phyloP scores from a whole-genome alignment of 352 stramenopile species.

The Pythium rhizo-oryzae region DNA sequence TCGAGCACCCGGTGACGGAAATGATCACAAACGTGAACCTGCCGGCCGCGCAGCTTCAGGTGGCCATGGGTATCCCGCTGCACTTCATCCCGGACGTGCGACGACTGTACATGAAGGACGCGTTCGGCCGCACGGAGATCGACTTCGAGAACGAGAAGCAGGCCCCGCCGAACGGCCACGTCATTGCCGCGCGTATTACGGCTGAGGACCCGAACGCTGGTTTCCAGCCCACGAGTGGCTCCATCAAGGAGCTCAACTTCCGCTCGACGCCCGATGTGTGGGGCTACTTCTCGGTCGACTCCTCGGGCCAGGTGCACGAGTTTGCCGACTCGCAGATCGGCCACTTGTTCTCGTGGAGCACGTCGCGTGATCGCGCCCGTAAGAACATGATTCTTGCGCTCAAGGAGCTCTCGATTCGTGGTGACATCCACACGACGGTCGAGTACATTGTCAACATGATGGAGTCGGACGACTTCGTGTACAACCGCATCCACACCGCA shows the following conservation, averaged over 20 bases:
- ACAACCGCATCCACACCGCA: conserved; percentile 98
- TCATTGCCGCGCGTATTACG: conserved; percentile 99
- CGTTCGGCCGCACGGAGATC: conserved; percentile 92
- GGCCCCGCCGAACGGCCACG: conserved; percentile 91
- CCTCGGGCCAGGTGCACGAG: conserved; percentile 98
- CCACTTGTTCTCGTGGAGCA: conserved; percentile 98
- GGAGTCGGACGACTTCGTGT: conserved; percentile 98
- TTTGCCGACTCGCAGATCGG: conserved; percentile 99
- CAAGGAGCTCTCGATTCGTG: conserved; percentile 99
- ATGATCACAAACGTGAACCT: conserved; percentile 99
- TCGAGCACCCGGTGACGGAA: conserved; percentile 99
- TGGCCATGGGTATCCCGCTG: conserved; percentile 99
- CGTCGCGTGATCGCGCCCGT: conserved; percentile 94
- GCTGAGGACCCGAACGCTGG: conserved; percentile 99
- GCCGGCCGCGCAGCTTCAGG: conserved; percentile 96
- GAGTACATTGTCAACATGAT: conserved; percentile 99
- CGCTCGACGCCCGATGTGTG: conserved; percentile 98
- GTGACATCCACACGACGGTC: conserved; percentile 99
- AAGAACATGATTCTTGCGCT: conserved; percentile 99
- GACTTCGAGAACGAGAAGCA: conserved; percentile 94
- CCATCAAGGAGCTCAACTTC: conserved; percentile 99
- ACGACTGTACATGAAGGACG: conserved; percentile 96
- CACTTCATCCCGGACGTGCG: conserved; percentile 99
- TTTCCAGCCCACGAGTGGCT: conserved; percentile 98
- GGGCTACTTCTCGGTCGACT: conserved; percentile 99